Evolutionary conservation across 805 yeast species (phyloP).

Genomic region (Yarrowia sp.): DNA sequence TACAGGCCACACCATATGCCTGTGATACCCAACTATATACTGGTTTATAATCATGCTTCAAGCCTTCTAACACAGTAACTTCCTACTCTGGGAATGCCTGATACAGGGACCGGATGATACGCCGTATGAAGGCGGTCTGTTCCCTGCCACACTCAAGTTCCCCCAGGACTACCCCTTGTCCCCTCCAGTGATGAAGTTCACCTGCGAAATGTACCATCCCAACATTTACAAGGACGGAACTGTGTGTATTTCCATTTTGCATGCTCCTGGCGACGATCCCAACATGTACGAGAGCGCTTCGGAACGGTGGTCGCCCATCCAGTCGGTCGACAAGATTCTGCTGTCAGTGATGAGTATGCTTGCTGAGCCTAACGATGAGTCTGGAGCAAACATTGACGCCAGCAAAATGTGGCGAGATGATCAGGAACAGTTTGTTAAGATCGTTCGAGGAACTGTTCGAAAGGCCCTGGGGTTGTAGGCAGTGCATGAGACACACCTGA

Average conservation of each 20-base stretch:
- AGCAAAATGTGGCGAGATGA: constrained; percentile 87
- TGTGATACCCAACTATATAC: no score
- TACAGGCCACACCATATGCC: neutral
- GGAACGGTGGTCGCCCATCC: constrained; percentile 98
- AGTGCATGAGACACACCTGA: neutral
- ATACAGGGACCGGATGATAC: constrained; percentile 81
- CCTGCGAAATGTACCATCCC: constrained; percentile 86
- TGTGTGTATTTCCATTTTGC: constrained; percentile 92
- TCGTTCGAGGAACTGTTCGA: constrained; percentile 64
- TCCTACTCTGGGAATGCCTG: constrained; percentile 80
- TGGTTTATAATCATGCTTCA: neutral
- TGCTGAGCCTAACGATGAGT: constrained; percentile 90
- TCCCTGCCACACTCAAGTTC: constrained; percentile 67
- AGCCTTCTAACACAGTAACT: constrained; percentile 39
- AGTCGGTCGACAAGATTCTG: constrained; percentile 93
- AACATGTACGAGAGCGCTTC: constrained; percentile 91
- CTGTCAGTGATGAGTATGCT: constrained; percentile 92
- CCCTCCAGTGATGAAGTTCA: constrained; percentile 73
- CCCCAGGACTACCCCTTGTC: constrained; percentile 78
- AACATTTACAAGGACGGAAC: constrained; percentile 92
- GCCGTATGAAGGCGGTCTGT: constrained; percentile 84
- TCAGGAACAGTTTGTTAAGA: constrained; percentile 59
- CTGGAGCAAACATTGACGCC: constrained; percentile 86
- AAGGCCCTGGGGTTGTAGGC: constrained; percentile 63
- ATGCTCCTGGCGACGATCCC: constrained; percentile 97